These are phyloP conservation scores for Barnettozyma populi DNA, from an alignment of 805 yeast species.

Conservation along the genomic window DNA sequence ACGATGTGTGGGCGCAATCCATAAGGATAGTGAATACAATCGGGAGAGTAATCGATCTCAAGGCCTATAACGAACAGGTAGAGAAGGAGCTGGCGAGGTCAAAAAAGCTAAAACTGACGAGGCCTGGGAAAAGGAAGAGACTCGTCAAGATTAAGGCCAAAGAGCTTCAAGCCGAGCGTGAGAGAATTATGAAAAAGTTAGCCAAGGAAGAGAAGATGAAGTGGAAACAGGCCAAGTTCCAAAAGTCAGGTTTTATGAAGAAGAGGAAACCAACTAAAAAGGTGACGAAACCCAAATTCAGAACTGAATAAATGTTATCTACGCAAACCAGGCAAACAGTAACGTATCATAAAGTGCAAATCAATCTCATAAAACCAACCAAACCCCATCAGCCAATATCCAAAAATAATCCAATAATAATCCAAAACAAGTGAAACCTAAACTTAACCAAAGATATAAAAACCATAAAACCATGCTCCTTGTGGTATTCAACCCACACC, in stretches of 20 bases:
- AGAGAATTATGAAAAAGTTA: constrained; percentile 6
- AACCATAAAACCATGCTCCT: not conserved
- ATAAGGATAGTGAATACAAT: not conserved
- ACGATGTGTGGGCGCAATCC: constrained; percentile 12
- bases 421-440: not conserved
- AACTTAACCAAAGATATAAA: not conserved
- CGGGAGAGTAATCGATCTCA: constrained; percentile 16
- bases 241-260: constrained; percentile 18
- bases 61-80: constrained; percentile 13
- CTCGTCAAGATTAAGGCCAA: constrained; percentile 10
- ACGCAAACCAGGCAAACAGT: not conserved
- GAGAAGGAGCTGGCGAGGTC: constrained; percentile 9
- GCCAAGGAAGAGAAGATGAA: constrained; percentile 15
- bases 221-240: constrained; percentile 18
- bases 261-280: constrained; percentile 13
- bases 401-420: too few relatives aligned
- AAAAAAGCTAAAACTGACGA: constrained; percentile 9
- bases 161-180: constrained; percentile 9
- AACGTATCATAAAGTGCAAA: not conserved
- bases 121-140: constrained; percentile 26
- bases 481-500: not conserved
- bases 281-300: constrained; percentile 13
- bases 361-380: not conserved
- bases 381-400: not conserved
- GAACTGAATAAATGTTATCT: constrained; percentile 13